These are phyloP conservation scores for Beauveria varroae DNA, from an alignment of 2,329 filamentous ascomycete species.

Conservation along the genomic window DNA sequence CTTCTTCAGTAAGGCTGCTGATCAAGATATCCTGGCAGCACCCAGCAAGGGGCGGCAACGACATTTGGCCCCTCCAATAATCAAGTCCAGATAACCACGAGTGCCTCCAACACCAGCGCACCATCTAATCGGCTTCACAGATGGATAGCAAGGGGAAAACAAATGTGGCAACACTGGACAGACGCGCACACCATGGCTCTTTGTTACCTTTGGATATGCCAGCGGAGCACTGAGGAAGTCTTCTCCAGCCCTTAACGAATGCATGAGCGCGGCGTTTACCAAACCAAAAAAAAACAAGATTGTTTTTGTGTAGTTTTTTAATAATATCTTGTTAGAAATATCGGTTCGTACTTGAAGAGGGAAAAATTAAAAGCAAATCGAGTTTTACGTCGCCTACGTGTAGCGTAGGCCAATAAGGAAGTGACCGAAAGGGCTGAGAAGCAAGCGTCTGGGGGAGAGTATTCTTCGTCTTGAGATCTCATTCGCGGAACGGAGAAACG, in stretches of 20 bases:
- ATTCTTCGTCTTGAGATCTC: too few relatives aligned
- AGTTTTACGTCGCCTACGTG: background rate
- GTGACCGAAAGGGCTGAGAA: too few relatives aligned
- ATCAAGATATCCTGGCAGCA: background rate
- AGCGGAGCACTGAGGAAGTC: background rate
- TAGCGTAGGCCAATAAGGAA: too few relatives aligned
- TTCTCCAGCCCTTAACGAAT: slow-evolving; percentile 13
- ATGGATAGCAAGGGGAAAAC: background rate
- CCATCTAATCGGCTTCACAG: background rate
- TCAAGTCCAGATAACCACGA: background rate
- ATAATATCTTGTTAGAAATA: slow-evolving; percentile 1
- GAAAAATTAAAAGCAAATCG: background rate
- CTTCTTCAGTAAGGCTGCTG: slow-evolving; percentile 53
- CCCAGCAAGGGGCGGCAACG: background rate
- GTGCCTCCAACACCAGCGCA: background rate
- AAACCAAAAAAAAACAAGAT: background rate
- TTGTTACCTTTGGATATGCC: background rate
- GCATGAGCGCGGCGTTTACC: slow-evolving; percentile 22
- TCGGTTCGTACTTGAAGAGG: background rate
- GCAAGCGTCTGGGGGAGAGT: too few relatives aligned
- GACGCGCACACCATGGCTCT: background rate
- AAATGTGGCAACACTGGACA: background rate
- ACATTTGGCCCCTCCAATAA: background rate
- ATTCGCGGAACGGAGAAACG: background rate
- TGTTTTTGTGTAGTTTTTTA: background rate